These are phyloP conservation scores for Rhizopogon hawkerae DNA, from an alignment of 1,284 basidiomycete genomes.

Conservation along the genomic window DNA sequence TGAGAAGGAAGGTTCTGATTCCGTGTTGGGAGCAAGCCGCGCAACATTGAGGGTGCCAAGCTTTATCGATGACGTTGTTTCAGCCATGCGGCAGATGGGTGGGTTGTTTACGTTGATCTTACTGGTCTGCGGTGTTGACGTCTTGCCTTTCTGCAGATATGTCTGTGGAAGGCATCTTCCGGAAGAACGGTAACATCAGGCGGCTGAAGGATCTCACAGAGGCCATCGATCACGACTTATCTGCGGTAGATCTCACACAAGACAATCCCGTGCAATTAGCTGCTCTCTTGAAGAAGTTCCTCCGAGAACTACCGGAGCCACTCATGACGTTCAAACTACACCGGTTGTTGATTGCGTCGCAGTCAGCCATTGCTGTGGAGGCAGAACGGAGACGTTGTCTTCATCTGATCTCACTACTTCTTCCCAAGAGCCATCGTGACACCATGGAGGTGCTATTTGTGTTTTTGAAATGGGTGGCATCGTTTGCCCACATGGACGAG, in stretches of 20 bases:
- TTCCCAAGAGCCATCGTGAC: conserved; percentile 92
- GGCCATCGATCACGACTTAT: conserved; percentile 86
- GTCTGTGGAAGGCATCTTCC: conserved; percentile 98
- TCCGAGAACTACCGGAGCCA: conserved; percentile 94
- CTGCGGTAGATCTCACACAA: conserved; percentile 82
- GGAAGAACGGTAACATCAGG: conserved; percentile 97
- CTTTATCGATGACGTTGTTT: conserved; percentile 96
- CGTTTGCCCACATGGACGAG: conserved; percentile 96
- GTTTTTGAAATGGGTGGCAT: conserved; percentile 99
- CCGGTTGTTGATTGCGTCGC: conserved; percentile 80
- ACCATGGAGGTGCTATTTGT: conserved; percentile 98
- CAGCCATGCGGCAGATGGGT: conserved; percentile 99
- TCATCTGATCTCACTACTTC: conserved; percentile 79
- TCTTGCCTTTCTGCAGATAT: conserved; percentile 57
- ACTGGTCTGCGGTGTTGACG: conserved; percentile 3
- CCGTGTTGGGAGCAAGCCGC: conserved; percentile 82
- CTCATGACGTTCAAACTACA: conserved; percentile 93
- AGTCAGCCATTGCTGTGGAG: conserved; percentile 70
- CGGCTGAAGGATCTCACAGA: conserved; percentile 87
- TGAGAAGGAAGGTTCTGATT: conserved; percentile 94
- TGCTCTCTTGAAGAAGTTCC: conserved; percentile 93
- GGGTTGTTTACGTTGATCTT: conserved; percentile 26
- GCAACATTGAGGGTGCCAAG: conserved; percentile 85
- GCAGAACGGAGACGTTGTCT: conserved; percentile 77
- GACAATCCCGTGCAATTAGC: conserved; percentile 98